A percentile compares a stretch with the other conserved stretches of the same genome.
Evolutionary conservation across 495 filamentous ascomycete species (phyloP).

Genomic region (Alectoria sarmentosa): DNA sequence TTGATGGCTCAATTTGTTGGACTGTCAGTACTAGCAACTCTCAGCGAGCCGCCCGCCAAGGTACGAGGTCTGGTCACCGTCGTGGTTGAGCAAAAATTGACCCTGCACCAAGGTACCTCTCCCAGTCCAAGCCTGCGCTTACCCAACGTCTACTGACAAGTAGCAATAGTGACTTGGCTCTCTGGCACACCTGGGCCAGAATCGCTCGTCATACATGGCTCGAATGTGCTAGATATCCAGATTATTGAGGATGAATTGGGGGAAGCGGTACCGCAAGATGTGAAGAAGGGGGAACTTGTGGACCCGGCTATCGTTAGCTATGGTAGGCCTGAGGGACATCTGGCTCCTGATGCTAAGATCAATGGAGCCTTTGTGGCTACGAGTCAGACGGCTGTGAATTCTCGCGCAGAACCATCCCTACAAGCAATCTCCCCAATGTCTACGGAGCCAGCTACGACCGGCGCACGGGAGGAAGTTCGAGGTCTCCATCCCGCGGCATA

Average conservation of each 20-base stretch:
- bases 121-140: slow-evolving; percentile 6
- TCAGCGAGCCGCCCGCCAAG: slow-evolving; percentile 57
- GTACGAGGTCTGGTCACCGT: slow-evolving; percentile 67
- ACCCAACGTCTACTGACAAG: slow-evolving; percentile 19
- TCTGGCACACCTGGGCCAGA: slow-evolving; percentile 5
- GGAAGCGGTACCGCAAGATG: slow-evolving; percentile 10
- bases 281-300: slow-evolving; percentile 35
- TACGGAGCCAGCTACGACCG: not conserved
- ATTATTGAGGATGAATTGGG: slow-evolving; percentile 30
- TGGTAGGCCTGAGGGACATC: slow-evolving; percentile 20
- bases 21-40: slow-evolving; percentile 66
- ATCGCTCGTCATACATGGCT: slow-evolving; percentile 41
- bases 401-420: not conserved
- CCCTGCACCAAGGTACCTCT: slow-evolving; percentile 67
- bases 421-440: slow-evolving; percentile 1
- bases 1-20: slow-evolving; percentile 53
- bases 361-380: slow-evolving; percentile 13
- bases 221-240: slow-evolving; percentile 52
- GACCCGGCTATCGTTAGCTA: slow-evolving; percentile 51
- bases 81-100: slow-evolving; percentile 66
- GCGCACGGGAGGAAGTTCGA: not conserved
- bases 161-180: slow-evolving; percentile 18
- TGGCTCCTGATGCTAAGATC: slow-evolving; percentile 10
- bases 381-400: slow-evolving; percentile 17
- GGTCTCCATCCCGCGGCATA: not conserved